Evolutionary conservation across 306 rosid genomes (phyloP).

Genomic region (Gillenia trifoliata): DNA sequence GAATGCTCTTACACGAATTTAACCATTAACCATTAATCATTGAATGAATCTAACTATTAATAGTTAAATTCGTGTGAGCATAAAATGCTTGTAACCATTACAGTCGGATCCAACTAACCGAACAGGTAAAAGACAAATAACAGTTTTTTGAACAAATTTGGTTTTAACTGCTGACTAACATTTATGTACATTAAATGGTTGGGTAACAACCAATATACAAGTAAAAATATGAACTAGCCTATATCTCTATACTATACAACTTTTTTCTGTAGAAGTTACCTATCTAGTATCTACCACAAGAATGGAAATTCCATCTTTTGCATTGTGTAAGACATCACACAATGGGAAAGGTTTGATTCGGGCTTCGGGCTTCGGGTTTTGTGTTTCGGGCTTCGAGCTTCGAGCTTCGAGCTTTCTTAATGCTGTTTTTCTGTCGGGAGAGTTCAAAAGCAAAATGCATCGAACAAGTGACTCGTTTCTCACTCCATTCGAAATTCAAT

Average conservation of each 20-base stretch:
- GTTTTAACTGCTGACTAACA: not conserved
- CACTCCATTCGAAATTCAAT: not conserved
- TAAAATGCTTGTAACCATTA: too few species aligned
- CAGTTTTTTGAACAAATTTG: not conserved
- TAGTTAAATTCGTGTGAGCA: too few species aligned
- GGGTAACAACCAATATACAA: not conserved
- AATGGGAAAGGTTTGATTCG: not conserved
- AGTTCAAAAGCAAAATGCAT: not conserved
- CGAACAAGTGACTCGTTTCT: not conserved
- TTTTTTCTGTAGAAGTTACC: not conserved
- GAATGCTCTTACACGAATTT: too few species aligned
- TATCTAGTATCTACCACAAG: not conserved
- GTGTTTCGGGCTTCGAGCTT: not conserved
- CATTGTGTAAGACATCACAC: not conserved
- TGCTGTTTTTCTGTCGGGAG: not conserved
- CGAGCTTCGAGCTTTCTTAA: not conserved
- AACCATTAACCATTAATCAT: too few species aligned
- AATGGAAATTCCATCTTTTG: not conserved
- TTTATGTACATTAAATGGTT: not conserved
- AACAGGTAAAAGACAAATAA: not conserved
- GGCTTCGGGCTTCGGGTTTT: not conserved
- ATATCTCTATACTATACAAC: not conserved
- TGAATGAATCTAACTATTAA: too few species aligned
- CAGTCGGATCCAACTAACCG: too few species aligned
- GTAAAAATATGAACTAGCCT: not conserved